phyloP scores from a whole-genome alignment of 2,329 filamentous ascomycete species.

The Colletotrichum melonis region DNA sequence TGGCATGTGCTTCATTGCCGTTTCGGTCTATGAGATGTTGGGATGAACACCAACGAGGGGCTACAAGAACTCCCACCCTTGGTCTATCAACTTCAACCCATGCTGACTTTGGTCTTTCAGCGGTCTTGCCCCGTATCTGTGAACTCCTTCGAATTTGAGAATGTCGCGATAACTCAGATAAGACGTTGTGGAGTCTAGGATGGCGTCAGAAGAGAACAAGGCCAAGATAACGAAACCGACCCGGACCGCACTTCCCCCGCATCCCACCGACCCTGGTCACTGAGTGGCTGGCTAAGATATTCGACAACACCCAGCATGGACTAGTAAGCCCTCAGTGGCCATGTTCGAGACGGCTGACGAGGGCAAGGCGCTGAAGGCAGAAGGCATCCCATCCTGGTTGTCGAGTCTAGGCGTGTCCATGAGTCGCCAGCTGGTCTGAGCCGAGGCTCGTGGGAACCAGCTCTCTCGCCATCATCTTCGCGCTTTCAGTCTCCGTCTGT shows the following conservation, averaged over 20 bases:
- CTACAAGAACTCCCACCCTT: neutral
- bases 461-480: neutral
- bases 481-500: neutral
- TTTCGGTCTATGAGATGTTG: neutral
- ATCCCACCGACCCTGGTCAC: neutral
- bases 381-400: neutral
- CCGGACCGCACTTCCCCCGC: neutral
- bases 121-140: neutral
- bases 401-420: neutral
- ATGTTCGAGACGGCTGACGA: neutral
- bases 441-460: neutral
- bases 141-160: neutral
- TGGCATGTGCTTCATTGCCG: neutral
- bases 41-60: neutral
- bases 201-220: neutral
- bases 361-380: neutral
- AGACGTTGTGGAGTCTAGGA: neutral
- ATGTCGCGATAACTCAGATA: neutral
- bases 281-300: neutral
- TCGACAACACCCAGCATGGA: neutral
- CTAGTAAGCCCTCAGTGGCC: neutral
- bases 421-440: neutral
- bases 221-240: neutral
- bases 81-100: neutral
- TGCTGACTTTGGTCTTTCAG: neutral